Evolutionary conservation across 768 basidiomycete species (phyloP).

Genomic region (Tulasnella sp.): DNA sequence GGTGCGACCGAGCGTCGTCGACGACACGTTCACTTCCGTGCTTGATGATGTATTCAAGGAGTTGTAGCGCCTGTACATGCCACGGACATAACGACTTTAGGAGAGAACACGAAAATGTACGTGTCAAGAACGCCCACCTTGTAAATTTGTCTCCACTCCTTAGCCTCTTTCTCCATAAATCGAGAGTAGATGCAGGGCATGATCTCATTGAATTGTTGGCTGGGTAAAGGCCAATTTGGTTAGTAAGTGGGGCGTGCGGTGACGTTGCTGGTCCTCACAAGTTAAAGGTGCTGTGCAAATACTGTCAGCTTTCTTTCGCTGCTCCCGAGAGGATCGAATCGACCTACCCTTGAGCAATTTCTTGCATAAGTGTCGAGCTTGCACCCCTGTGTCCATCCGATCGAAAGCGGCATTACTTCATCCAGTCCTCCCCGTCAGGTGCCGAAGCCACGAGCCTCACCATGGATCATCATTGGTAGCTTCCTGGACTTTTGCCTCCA

Average conservation of each 20-base stretch:
- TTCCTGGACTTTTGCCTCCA: slow-evolving; percentile 93
- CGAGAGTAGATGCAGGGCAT: slow-evolving; percentile 95
- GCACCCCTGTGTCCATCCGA: slow-evolving; percentile 67
- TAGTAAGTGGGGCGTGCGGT: background rate
- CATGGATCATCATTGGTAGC: slow-evolving; percentile 98
- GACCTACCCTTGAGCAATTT: slow-evolving; percentile 92
- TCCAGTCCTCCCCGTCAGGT: background rate
- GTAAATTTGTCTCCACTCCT: slow-evolving; percentile 99
- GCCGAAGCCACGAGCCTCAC: slow-evolving; percentile 48
- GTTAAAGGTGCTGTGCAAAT: slow-evolving; percentile 78
- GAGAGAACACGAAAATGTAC: background rate
- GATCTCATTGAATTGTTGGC: slow-evolving; percentile 98
- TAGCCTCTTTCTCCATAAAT: slow-evolving; percentile 97
- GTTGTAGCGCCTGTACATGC: slow-evolving; percentile 67
- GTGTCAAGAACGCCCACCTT: slow-evolving; percentile 53
- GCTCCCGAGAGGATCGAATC: slow-evolving; percentile 28
- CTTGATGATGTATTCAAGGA: slow-evolving; percentile 94
- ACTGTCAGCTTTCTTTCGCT: background rate
- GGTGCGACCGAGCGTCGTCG: slow-evolving; percentile 91
- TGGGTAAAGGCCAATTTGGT: slow-evolving; percentile 38
- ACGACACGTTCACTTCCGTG: slow-evolving; percentile 97
- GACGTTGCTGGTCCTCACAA: slow-evolving; percentile 59
- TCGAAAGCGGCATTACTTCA: background rate
- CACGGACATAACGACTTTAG: slow-evolving; percentile 24
- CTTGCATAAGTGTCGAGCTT: slow-evolving; percentile 95